Evolutionary conservation across 306 rosid species (phyloP).

Genomic region (Castanopsis chinensis): DNA sequence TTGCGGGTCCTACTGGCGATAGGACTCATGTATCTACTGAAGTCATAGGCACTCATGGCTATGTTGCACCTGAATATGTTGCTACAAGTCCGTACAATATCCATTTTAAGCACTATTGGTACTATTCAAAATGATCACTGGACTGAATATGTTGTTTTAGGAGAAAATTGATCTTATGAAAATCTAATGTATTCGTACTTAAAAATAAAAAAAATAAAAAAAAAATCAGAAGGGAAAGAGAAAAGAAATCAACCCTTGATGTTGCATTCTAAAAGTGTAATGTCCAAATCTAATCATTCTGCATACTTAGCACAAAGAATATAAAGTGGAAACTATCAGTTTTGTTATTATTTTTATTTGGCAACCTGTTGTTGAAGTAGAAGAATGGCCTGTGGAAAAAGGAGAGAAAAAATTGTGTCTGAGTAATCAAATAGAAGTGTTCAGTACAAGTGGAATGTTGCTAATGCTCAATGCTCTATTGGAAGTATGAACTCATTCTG

Average conservation of each 20-base stretch:
- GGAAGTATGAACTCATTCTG: not conserved
- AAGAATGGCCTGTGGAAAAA: not conserved
- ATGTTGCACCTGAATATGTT: slow-evolving; percentile 96
- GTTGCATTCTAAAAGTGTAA: not conserved
- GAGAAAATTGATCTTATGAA: not conserved
- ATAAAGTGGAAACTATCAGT: not conserved
- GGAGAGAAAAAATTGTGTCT: not conserved
- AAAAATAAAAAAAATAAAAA: too few species aligned
- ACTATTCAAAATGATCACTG: not conserved
- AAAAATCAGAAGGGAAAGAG: not conserved
- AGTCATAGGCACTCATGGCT: slow-evolving; percentile 94
- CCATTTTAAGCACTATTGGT: slow-evolving; percentile 6
- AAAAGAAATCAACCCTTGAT: not conserved
- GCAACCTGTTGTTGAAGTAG: not conserved
- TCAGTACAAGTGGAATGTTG: not conserved
- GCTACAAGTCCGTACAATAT: slow-evolving; percentile 72
- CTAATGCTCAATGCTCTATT: not conserved
- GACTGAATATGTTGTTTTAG: not conserved
- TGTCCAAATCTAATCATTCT: not conserved
- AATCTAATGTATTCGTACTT: not conserved
- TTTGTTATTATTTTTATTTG: not conserved
- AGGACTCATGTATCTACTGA: slow-evolving; percentile 94
- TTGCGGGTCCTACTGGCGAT: slow-evolving; percentile 96
- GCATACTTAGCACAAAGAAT: not conserved
- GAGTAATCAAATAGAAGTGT: not conserved